phyloP scores from a whole-genome alignment of 352 stramenopile genomes.

The Phytopythium vexans region DNA sequence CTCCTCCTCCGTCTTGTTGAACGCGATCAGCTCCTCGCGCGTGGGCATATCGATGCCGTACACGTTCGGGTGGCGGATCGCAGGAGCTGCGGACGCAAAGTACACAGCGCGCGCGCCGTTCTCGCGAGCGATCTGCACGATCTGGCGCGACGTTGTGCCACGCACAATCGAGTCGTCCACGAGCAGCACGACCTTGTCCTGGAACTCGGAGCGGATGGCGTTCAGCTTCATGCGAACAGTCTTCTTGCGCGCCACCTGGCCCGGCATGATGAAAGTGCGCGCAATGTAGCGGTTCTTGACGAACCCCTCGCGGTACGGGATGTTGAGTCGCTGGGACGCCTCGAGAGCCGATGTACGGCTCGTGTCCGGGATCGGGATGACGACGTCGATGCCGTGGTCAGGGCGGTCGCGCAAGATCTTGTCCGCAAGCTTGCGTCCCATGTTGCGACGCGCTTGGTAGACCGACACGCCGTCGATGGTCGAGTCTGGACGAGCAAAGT shows the following conservation, averaged over 20 bases:
- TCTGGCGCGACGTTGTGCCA: slow-evolving; percentile 97
- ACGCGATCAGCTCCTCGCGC: slow-evolving; percentile 96
- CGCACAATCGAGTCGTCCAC: slow-evolving; percentile 99
- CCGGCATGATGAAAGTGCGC: slow-evolving; percentile 99
- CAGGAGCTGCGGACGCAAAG: slow-evolving; percentile 95
- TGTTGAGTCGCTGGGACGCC: slow-evolving; percentile 75
- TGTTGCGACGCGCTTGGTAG: slow-evolving; percentile 97
- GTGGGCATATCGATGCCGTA: slow-evolving; percentile 99
- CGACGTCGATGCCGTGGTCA: slow-evolving; percentile 96
- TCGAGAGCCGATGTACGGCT: slow-evolving; percentile 95
- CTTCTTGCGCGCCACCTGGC: slow-evolving; percentile 94
- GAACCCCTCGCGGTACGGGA: slow-evolving; percentile 97
- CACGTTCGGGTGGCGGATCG: slow-evolving; percentile 99
- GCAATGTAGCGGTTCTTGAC: slow-evolving; percentile 99
- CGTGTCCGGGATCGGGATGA: slow-evolving; percentile 99
- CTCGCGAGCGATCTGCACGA: slow-evolving; percentile 98
- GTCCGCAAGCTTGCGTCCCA: slow-evolving; percentile 97
- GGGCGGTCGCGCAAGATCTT: slow-evolving; percentile 92
- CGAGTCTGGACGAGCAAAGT: slow-evolving; percentile 98
- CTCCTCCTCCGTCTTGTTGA: slow-evolving; percentile 92
- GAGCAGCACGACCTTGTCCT: slow-evolving; percentile 96
- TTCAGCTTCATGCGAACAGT: slow-evolving; percentile 99
- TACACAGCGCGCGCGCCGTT: slow-evolving; percentile 96
- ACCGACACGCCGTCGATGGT: slow-evolving; percentile 98
- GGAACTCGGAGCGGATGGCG: slow-evolving; percentile 91